Conservation (phyloP, 2,329 filamentous ascomycete species). For the Purpureocillium lavendulum region DNA sequence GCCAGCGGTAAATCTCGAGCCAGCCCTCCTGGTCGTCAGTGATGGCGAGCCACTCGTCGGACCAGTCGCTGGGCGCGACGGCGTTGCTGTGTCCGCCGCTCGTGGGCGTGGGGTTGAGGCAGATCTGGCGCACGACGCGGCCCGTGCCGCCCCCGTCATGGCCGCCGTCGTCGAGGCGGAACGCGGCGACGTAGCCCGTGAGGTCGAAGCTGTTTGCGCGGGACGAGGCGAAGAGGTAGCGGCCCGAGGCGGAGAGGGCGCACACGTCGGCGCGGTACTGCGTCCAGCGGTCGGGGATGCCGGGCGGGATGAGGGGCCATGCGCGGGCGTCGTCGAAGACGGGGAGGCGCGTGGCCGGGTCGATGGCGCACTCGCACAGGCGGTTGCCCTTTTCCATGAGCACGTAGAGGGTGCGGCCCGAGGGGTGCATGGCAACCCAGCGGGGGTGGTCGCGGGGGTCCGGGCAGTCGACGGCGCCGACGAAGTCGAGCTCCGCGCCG, state of each 20-base stretch:
- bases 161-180: slow-evolving; percentile 21
- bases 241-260: slow-evolving; percentile 57
- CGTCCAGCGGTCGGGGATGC: slow-evolving; percentile 43
- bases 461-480: slow-evolving; percentile 67
- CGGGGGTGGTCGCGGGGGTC: slow-evolving; percentile 67
- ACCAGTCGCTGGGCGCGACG: slow-evolving; percentile 75
- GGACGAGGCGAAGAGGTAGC: slow-evolving; percentile 79
- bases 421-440: slow-evolving; percentile 79
- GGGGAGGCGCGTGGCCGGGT: slow-evolving; percentile 63
- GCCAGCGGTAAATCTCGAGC: slow-evolving; percentile 82
- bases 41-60: slow-evolving; percentile 81
- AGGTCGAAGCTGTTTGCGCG: slow-evolving; percentile 67
- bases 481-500: slow-evolving; percentile 45
- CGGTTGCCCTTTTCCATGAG: slow-evolving; percentile 88
- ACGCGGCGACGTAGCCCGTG: slow-evolving; percentile 77
- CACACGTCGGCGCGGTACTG: slow-evolving; percentile 86
- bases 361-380: slow-evolving; percentile 73
- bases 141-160: slow-evolving; percentile 58
- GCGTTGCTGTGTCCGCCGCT: slow-evolving; percentile 86
- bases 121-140: slow-evolving; percentile 69
- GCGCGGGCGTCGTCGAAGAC: slow-evolving; percentile 63
- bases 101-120: slow-evolving; percentile 75
- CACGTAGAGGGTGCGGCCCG: slow-evolving; percentile 71
- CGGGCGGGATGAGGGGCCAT: slow-evolving; percentile 74
- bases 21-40: slow-evolving; percentile 85